Evolutionary conservation across 192 early-diverging fungal genomes (phyloP).

Genomic region (Coemansia sp.): DNA sequence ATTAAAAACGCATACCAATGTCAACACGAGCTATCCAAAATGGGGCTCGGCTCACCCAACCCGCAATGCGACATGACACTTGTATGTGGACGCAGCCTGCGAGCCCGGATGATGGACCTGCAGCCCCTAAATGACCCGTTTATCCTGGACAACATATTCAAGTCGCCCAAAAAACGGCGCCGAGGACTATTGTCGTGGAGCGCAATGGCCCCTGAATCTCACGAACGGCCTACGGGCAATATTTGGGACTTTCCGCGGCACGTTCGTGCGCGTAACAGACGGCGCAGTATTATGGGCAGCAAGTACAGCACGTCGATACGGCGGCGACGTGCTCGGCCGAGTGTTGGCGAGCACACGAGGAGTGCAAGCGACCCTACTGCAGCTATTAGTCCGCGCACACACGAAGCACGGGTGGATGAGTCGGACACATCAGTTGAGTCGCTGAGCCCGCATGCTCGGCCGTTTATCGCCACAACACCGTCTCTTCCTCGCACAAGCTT

Average conservation of each 20-base stretch:
- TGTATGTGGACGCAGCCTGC: constrained; percentile 22
- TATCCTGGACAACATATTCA: constrained; percentile 52
- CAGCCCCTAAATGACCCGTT: constrained; percentile 51
- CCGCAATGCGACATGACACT: constrained; percentile 31
- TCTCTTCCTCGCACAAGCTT: too few species aligned
- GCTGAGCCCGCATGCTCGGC: background rate
- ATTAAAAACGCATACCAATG: constrained; percentile 49
- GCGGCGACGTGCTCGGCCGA: constrained; percentile 16
- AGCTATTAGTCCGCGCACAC: constrained; percentile 12
- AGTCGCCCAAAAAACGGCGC: constrained; percentile 45
- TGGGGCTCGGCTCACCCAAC: constrained; percentile 20
- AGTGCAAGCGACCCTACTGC: constrained; percentile 43
- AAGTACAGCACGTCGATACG: constrained; percentile 41
- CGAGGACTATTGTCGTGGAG: constrained; percentile 50
- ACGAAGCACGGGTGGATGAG: constrained; percentile 1
- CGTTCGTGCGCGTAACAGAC: constrained; percentile 28
- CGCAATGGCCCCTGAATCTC: constrained; percentile 13
- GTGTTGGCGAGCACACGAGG: constrained; percentile 27
- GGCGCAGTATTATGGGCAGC: constrained; percentile 48
- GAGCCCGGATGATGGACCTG: constrained; percentile 30
- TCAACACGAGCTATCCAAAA: constrained; percentile 21
- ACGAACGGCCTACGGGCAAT: background rate
- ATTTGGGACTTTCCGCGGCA: constrained; percentile 41
- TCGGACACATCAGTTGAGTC: constrained; percentile 13
- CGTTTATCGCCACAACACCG: constrained; percentile 15